These are phyloP conservation scores for Priceomyces carsonii DNA, from an alignment of 805 yeast species.

Conservation along the genomic window DNA sequence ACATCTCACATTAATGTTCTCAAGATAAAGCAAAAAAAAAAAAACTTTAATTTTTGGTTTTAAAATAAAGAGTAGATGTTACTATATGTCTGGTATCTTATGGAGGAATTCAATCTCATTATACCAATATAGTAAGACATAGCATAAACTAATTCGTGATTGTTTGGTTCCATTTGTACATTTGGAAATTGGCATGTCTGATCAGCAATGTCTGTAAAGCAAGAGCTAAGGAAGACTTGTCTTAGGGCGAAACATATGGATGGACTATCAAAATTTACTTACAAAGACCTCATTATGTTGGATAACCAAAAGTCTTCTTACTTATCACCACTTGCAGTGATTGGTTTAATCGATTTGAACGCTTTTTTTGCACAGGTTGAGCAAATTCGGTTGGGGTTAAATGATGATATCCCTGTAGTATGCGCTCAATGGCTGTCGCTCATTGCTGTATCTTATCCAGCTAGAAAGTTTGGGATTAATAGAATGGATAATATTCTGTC, in stretches of 20 bases:
- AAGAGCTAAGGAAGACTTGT: no score
- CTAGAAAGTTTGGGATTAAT: constrained; percentile 77
- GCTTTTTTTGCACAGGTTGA: constrained; percentile 97
- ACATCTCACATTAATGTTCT: no score
- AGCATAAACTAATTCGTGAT: no score
- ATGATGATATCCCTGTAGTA: constrained; percentile 77
- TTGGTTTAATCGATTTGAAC: constrained; percentile 87
- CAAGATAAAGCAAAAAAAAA: no score
- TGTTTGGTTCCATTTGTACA: no score
- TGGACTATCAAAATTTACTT: constrained; percentile 47
- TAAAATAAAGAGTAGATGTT: no score
- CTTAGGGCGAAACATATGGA: no score
- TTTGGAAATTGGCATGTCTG: no score
- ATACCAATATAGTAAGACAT: no score
- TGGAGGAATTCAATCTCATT: no score
- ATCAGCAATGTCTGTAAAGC: constrained; percentile 4
- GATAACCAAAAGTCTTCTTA: constrained; percentile 50
- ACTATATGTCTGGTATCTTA: no score
- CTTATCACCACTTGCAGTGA: constrained; percentile 68
- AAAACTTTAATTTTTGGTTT: no score
- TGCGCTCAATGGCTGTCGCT: constrained; percentile 92
- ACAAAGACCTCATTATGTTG: constrained; percentile 50
- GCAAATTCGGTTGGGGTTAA: constrained; percentile 66
- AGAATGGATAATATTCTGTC: constrained; percentile 72
- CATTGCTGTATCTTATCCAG: constrained; percentile 91